Base-by-base conservation (phyloP, 192 early-diverging fungal species). In the Backusella liffmaniae region DNA sequence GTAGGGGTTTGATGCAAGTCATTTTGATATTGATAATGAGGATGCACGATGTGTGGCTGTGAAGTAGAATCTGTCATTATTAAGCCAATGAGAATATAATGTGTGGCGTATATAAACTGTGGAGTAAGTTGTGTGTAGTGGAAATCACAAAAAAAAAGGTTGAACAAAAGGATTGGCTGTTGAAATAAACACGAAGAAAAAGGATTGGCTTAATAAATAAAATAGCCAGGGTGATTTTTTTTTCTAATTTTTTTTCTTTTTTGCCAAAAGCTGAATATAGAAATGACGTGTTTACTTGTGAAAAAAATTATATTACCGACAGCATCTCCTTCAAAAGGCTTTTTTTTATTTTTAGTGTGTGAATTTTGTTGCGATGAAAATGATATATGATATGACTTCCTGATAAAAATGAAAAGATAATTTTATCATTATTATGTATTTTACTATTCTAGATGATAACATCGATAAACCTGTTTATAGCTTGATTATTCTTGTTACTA, bases 1-100 rank as follows among this genome's bases (percentile, higher is more conserved):
- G 73, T 32, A 39, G 73, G 26, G 41, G 73, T 74, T 35, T 66
- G 39, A 34, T 34, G 39, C 16, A 34, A 15, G 29, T 73, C 30
- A 44, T 67, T 42, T 16, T 35, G 13, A 29, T 74, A 35, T 23
- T 30, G 36, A 35, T 74, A 62, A 37, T 74, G 73, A 44, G 73
- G 56, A 74, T 74, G 65, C 16, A 73, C 30, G 35, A 42, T 62
- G 41, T 74, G 73, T 74, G 73, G 73, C 73, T 74, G 73, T 42
- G 62, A 65, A 46, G 73, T 51, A 21, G 73, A 66, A 66, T 74
- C 73, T 44, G 73, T 74, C 73, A 74, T 74, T 37, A 18, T 65
- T 66, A 35, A 26, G 56, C 73, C 73, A 74, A 74, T 74, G 18
- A 73, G 35, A 59, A 34, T 42, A 44, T 62, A 42, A 73, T 73